Evolutionary conservation across 208 protist genomes (phyloP).

Genomic region (Crithidia bombi): DNA sequence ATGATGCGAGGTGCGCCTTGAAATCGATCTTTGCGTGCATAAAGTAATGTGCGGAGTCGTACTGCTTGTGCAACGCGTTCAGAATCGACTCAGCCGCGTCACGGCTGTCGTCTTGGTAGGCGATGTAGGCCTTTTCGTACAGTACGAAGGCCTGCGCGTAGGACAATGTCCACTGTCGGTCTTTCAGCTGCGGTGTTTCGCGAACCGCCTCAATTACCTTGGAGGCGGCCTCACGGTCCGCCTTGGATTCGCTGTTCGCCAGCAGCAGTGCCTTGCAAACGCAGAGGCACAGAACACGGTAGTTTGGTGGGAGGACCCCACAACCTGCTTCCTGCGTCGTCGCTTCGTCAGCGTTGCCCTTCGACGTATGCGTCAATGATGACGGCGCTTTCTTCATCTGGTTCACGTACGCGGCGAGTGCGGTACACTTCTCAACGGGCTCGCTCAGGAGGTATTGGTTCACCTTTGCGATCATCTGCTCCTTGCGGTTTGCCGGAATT

Average conservation of each 20-base stretch:
- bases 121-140: constrained; percentile 43
- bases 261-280: constrained; percentile 37
- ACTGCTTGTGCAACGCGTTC: constrained; percentile 45
- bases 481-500: constrained; percentile 25
- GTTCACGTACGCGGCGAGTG: constrained; percentile 20
- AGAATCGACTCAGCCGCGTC: constrained; percentile 27
- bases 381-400: constrained; percentile 2
- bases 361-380: neutral
- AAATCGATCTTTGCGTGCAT: constrained; percentile 42
- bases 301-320: constrained; percentile 8
- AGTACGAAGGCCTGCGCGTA: constrained; percentile 45
- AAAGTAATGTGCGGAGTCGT: constrained; percentile 45
- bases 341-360: neutral
- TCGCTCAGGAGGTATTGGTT: constrained; percentile 20
- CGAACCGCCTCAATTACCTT: constrained; percentile 33
- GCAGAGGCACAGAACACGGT: constrained; percentile 34
- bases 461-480: constrained; percentile 33
- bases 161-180: constrained; percentile 44
- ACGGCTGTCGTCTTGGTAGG: constrained; percentile 29
- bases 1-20: constrained; percentile 42
- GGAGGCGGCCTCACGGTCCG: constrained; percentile 9
- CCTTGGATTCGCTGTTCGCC: constrained; percentile 36
- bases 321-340: neutral
- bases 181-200: constrained; percentile 43
- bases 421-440: constrained; percentile 5